Percentiles rank a stretch among this genome's conserved stretches.
Conservation (phyloP, 2,329 filamentous ascomycete species). For the Fusarium fracticaudum region DNA sequence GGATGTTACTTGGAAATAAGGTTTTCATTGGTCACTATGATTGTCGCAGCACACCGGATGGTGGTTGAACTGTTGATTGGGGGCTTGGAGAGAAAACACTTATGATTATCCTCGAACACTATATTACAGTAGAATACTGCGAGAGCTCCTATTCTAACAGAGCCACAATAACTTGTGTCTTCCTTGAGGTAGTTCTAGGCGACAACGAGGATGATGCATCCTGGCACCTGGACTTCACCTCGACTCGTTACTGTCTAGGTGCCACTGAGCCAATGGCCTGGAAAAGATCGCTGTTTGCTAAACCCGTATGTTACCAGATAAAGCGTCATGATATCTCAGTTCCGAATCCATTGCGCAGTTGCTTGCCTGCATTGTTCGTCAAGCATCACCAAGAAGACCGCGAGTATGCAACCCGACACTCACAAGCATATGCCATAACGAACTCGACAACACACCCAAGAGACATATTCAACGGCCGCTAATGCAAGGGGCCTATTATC, state of each 20-base stretch:
- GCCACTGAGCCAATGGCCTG: not conserved
- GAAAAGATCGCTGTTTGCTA: too few species aligned
- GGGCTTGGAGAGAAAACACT: accelerated
- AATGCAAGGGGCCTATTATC: not conserved
- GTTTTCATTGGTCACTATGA: accelerated
- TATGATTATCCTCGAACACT: not conserved
- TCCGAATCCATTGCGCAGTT: not conserved
- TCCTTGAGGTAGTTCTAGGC: not conserved
- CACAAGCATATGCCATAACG: not conserved
- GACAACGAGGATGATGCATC: too few species aligned
- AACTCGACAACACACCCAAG: not conserved
- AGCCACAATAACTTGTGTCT: not conserved
- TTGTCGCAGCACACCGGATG: accelerated
- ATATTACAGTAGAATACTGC: not conserved
- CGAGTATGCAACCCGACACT: not conserved
- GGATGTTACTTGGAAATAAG: conserved; percentile 5
- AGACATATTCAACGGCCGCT: not conserved
- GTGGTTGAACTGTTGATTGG: not conserved
- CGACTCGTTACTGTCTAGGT: not conserved
- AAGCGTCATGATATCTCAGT: not conserved
- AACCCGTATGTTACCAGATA: too few species aligned
- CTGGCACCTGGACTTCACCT: not conserved
- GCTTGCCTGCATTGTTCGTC: not conserved
- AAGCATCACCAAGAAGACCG: not conserved
- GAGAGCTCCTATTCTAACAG: not conserved